phyloP scores from a whole-genome alignment of 345 rosid genomes.

The Boechera stricta region DNA sequence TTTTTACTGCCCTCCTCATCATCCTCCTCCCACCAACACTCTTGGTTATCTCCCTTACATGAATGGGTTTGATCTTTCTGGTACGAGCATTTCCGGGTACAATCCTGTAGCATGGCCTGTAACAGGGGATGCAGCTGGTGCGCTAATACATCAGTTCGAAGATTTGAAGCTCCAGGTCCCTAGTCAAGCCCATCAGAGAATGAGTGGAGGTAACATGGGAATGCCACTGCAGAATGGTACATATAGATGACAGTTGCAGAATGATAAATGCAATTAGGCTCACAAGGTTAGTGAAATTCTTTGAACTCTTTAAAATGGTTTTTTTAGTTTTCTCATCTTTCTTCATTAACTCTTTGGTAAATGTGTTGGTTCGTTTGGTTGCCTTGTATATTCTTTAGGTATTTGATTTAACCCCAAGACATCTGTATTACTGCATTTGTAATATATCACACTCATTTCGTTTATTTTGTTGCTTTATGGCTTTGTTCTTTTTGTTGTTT shows the following conservation, averaged over 20 bases:
- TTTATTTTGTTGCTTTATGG: not conserved
- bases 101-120: slow-evolving; percentile 39
- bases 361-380: slow-evolving; percentile 35
- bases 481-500: not conserved
- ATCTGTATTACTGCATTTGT: slow-evolving; percentile 37
- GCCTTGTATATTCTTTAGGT: slow-evolving; percentile 35
- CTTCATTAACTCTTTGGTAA: slow-evolving; percentile 33
- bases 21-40: slow-evolving; percentile 39
- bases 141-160: slow-evolving; percentile 34
- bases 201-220: slow-evolving; percentile 27
- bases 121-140: slow-evolving; percentile 42
- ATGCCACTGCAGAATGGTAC: slow-evolving; percentile 29
- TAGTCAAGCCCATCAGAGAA: slow-evolving; percentile 31
- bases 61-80: slow-evolving; percentile 43
- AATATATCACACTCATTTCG: slow-evolving; percentile 16
- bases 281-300: slow-evolving; percentile 40
- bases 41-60: slow-evolving; percentile 48
- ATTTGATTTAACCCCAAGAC: slow-evolving; percentile 23
- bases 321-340: slow-evolving; percentile 21
- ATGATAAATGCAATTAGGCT: slow-evolving; percentile 26
- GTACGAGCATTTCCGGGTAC: slow-evolving; percentile 36
- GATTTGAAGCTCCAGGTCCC: slow-evolving; percentile 37
- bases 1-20: slow-evolving; percentile 45
- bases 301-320: slow-evolving; percentile 32
- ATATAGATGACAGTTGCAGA: slow-evolving; percentile 37